Evolutionary conservation across 371 early-diverging fungal species (phyloP).

Genomic region (Modicella reniformis): DNA sequence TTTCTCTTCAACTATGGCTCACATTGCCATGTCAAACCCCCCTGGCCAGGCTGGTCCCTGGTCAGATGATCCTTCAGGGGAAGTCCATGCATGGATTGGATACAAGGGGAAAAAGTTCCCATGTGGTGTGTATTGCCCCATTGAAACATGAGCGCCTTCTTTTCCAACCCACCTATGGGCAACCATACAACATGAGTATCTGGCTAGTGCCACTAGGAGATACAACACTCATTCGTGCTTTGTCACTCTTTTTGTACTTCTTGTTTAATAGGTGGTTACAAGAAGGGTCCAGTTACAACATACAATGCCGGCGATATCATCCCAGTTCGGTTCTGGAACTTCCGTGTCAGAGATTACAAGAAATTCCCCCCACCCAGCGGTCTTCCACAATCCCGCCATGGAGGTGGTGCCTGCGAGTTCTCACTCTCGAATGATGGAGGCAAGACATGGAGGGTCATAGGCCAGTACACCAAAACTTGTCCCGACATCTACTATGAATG

Average conservation of each 20-base stretch:
- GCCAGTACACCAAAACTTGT: conserved; percentile 41
- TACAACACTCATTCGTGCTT: background rate
- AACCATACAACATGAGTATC: no score
- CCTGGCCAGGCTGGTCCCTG: conserved; percentile 36
- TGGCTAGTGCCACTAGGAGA: no score
- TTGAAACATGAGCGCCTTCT: background rate
- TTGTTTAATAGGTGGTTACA: conserved; percentile 21
- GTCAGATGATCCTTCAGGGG: conserved; percentile 10
- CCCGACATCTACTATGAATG: conserved; percentile 50
- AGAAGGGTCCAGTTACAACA: conserved; percentile 19
- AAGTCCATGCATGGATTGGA: conserved; percentile 35
- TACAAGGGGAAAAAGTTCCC: conserved; percentile 30
- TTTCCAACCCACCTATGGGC: no score
- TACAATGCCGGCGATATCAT: conserved; percentile 38
- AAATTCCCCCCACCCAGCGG: conserved; percentile 21
- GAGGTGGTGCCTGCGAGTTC: conserved; percentile 43
- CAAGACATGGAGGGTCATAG: background rate
- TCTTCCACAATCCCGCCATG: conserved; percentile 39
- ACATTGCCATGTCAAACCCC: conserved; percentile 26
- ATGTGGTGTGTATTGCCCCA: conserved; percentile 11
- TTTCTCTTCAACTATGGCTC: conserved; percentile 23
- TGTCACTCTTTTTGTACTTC: background rate
- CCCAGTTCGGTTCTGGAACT: conserved; percentile 33
- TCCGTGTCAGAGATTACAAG: conserved; percentile 5
- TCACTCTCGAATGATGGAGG: background rate